Evolutionary conservation across 2,329 filamentous ascomycete genomes (phyloP), one percentile per base, ranked within the genome.

Genomic region (Alternaria dauci): DNA sequence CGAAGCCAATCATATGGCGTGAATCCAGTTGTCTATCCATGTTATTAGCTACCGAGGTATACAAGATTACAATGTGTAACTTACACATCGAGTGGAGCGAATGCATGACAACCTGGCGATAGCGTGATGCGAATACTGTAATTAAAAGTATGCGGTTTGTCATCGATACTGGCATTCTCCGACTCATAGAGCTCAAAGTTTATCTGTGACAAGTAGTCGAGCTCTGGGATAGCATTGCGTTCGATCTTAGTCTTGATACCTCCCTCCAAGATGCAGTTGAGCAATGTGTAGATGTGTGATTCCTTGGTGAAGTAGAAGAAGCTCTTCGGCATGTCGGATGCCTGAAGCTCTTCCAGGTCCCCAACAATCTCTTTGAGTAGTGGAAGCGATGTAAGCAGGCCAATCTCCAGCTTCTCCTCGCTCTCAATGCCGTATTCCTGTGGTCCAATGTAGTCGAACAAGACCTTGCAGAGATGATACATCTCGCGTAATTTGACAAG

Each of bases 281-380:
- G 87, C 5, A 99, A 86, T 5, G 95, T 99, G 81, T 99, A 99
- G 65, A 99, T 97, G 78, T 99, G 95, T 0, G 93, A 97, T 80
- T 99, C 95, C 79, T 99, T 99, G 65, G 95, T 99, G 79, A 99
- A 99, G 82, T 99, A 99, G 80, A 98, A 92, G 83, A 98, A 98
- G 2, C 91, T 94, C 76, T 97, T 97, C 44, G 94, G 93, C 68
- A 96, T 92, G 54, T 94, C 90, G 0, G 92, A 96, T 4, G 95
- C 94, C 80, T 99, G 95, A 79, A 98, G 93, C 79, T 98, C 94
- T 81, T 99, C 96, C 2, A 99, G 85, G 72, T 99, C 94, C 74
- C 94, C 91, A 7, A 99, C 95, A 71, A 99, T 97, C 80, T 99
- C 95, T 78, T 96, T 96, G 46, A 99, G 87, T 16, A 99, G 84